Evolutionary conservation across 1,284 basidiomycete species (phyloP), one percentile per base, ranked within the genome.

Genomic region (Boletus sp.): DNA sequence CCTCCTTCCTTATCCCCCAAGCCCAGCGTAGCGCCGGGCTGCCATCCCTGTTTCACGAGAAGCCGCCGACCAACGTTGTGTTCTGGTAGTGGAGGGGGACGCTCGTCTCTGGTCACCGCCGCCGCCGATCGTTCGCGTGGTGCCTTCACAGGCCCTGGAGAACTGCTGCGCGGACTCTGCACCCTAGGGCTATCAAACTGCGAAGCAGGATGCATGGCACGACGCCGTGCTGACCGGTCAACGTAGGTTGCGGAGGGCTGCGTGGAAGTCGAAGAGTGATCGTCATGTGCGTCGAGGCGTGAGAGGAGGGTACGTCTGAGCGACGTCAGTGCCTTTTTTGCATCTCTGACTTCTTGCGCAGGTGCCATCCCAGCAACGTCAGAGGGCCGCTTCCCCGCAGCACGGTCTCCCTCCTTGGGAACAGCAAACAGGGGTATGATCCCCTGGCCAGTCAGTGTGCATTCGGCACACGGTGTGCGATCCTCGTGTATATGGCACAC

Each of bases 11-110:
- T 62, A 30, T 62, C 62, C 2, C 16, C 23, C 7, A 61, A 44
- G 12, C 83, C 84, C 13, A 88, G 74, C 6, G 73, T 68, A 20
- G 72, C 76, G 7, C 86, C 87, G 14, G 84, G 85, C 22, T 71
- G 66, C 86, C 87, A 89, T 2, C 86, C 85, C 64, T 87, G 84
- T 61, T 81, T 83, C 64, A 80, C 68, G 3, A 88, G 70, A 36
- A 89, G 68, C 33, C 69, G 74, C 57, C 84, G 80, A 1, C 86
- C 86, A 42, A 88, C 68, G 57, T 86, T 88, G n/a, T 72, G 69
- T 3, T 72, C 59, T 4, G 77, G 61, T 26, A 87, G 60, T 2
- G 52, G 58, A 7, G 78, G 76, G 13, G 74, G 69, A 32, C 69
- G 60, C 34, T 77, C 74, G 54, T 41, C 38, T 23, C 22, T 48